Evolutionary conservation across 257 asterid genomes (phyloP).

Genomic region (Jasminum sambac): DNA sequence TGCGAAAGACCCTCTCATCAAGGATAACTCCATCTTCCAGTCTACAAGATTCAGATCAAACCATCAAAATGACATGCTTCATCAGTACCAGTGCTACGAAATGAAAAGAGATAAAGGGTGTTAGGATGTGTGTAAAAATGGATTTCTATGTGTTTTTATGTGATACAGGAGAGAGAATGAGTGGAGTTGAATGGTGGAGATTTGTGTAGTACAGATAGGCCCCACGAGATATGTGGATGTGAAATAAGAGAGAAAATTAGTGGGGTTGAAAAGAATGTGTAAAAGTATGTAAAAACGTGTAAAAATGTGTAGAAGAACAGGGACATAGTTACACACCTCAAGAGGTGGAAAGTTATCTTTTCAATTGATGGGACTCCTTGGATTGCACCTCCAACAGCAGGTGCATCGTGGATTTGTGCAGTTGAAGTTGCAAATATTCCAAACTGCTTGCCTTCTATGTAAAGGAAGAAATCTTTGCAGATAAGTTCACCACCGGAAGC

Average conservation of each 20-base stretch:
- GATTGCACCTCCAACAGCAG: slow-evolving; percentile 86
- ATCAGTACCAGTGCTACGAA: slow-evolving; percentile 3
- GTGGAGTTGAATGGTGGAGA: too few species aligned
- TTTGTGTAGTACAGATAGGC: too few species aligned
- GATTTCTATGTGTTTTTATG: too few species aligned
- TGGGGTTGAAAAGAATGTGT: too few species aligned
- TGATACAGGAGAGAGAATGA: too few species aligned
- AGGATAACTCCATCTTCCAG: slow-evolving; percentile 89
- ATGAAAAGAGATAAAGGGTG: slow-evolving; percentile 23
- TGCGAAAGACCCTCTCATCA: slow-evolving; percentile 80
- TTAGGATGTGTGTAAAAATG: too few species aligned
- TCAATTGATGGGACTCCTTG: slow-evolving; percentile 89
- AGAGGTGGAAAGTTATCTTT: slow-evolving; percentile 86
- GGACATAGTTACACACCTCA: slow-evolving; percentile 74
- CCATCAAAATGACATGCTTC: slow-evolving; percentile 10
- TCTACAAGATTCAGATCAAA: slow-evolving; percentile 43
- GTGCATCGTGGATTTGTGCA: slow-evolving; percentile 79
- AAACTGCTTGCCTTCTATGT: slow-evolving; percentile 62
- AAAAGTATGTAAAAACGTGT: too few species aligned
- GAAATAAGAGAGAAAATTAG: too few species aligned
- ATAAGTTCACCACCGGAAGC: slow-evolving; percentile 86
- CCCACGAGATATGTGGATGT: too few species aligned
- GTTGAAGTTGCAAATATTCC: slow-evolving; percentile 96
- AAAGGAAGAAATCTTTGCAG: slow-evolving; percentile 94
- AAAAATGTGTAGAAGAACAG: too few species aligned